A percentile compares a stretch with the other conserved stretches of the same genome.
Conservation (phyloP, 352 stramenopile genomes). For the Pythium folliculosum region DNA sequence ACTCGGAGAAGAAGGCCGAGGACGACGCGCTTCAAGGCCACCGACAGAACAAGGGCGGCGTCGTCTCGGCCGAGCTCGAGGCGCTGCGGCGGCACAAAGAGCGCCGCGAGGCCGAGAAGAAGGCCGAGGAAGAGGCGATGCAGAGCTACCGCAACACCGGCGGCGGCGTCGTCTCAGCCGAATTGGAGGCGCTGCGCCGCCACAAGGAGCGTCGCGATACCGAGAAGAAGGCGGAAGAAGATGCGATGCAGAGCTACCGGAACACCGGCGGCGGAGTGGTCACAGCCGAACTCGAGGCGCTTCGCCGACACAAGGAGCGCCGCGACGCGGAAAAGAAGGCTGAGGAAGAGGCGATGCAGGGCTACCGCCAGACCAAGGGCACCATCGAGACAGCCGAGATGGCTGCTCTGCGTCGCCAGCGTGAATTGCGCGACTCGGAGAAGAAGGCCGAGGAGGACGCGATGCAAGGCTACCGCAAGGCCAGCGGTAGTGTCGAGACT, state of each 20-base stretch:
- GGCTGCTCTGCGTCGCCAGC: conserved; percentile 33
- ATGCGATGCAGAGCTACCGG: conserved; percentile 33
- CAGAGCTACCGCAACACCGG: conserved; percentile 16
- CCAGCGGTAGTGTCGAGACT: conserved; percentile 6
- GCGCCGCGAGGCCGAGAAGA: conserved; percentile 39
- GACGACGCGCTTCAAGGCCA: conserved; percentile 39
- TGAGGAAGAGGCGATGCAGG: conserved; percentile 39
- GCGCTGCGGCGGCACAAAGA: conserved; percentile 39
- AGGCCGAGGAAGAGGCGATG: conserved; percentile 45
- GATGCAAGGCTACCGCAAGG: conserved; percentile 28
- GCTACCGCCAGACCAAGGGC: conserved; percentile 16
- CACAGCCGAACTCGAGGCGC: conserved; percentile 23
- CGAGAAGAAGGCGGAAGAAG: conserved; percentile 45
- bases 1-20: conserved; percentile 43
- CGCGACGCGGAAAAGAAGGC: conserved; percentile 45
- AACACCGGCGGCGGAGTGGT: conserved; percentile 22
- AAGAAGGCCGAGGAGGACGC: conserved; percentile 47
- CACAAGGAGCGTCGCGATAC: conserved; percentile 40
- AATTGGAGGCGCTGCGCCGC: conserved; percentile 31
- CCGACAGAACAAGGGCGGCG: conserved; percentile 7
- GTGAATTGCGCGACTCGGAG: conserved; percentile 41
- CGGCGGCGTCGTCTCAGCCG: conserved; percentile 27
- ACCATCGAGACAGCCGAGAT: conserved; percentile 30
- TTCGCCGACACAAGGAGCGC: conserved; percentile 39
- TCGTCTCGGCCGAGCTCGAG: conserved; percentile 30